A percentile compares a stretch with the other conserved stretches of the same genome.
Conservation (phyloP, 768 basidiomycete genomes). For the Crepidotus variabilis region DNA sequence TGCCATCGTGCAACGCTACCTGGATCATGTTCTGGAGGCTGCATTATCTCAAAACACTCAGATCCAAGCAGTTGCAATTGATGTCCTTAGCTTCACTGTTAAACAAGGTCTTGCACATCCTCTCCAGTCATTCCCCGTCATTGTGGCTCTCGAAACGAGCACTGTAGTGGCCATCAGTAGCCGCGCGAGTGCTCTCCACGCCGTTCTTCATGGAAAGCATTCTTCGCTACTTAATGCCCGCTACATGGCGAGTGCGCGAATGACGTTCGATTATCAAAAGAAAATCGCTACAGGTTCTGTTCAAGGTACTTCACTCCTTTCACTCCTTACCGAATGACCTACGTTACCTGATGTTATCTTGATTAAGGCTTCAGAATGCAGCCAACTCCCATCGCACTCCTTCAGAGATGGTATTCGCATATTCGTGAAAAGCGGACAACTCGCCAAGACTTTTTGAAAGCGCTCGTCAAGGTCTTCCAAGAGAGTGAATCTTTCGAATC, state of each 20-base stretch:
- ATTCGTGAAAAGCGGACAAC: conserved; percentile 87
- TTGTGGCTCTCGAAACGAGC: conserved; percentile 92
- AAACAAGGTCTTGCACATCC: conserved; percentile 96
- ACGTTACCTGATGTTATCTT: neutral
- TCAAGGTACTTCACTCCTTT: conserved; percentile 42
- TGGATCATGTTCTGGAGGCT: conserved; percentile 76
- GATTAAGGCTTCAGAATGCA: conserved; percentile 60
- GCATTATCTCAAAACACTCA: conserved; percentile 66
- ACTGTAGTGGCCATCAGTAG: conserved; percentile 53
- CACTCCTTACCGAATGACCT: neutral
- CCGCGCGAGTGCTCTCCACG: conserved; percentile 78
- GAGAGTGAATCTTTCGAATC: conserved; percentile 55
- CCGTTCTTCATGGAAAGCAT: conserved; percentile 84
- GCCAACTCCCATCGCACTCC: conserved; percentile 64
- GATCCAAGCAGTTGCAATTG: conserved; percentile 81
- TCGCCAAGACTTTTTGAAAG: conserved; percentile 83
- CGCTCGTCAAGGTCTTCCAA: conserved; percentile 80
- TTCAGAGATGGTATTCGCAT: conserved; percentile 89
- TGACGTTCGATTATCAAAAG: conserved; percentile 82
- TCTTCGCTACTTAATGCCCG: conserved; percentile 85
- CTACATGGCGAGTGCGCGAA: conserved; percentile 74
- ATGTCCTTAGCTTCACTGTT: conserved; percentile 89
- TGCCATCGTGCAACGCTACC: conserved; percentile 90
- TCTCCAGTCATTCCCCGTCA: conserved; percentile 89
- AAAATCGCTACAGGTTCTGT: conserved; percentile 43